Evolutionary conservation across 139 green algal genomes (phyloP).

Genomic region (Micractinium sp.): DNA sequence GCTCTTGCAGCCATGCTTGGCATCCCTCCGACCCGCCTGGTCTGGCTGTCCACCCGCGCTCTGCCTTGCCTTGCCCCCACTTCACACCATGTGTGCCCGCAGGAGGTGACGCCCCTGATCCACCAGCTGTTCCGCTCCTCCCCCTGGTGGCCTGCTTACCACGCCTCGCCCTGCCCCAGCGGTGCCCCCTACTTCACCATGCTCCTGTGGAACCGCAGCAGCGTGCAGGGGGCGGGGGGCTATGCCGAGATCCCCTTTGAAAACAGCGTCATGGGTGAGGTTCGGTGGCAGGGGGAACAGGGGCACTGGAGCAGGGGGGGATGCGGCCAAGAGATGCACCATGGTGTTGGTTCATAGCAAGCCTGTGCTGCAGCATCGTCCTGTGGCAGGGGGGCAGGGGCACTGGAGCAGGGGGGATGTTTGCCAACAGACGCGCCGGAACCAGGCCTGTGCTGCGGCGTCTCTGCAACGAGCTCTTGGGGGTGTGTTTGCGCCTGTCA

Average conservation of each 20-base stretch:
- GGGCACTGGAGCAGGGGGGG: background rate
- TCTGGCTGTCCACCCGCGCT: no score
- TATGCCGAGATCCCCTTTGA: constrained; percentile 40
- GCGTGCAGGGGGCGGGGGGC: background rate
- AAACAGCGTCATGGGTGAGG: constrained; percentile 56
- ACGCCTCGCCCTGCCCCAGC: constrained; percentile 3
- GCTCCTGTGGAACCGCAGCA: constrained; percentile 47
- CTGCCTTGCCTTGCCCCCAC: background rate
- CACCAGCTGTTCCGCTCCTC: constrained; percentile 23
- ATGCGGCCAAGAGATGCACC: background rate
- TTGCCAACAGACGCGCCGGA: background rate
- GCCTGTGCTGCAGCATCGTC: no score
- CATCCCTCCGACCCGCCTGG: no score
- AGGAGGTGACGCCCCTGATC: constrained; percentile 70
- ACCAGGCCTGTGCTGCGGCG: no score
- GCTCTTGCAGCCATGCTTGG: no score
- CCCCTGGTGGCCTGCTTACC: constrained; percentile 59
- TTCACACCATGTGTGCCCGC: background rate
- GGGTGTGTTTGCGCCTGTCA: no score
- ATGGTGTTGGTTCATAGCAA: no score
- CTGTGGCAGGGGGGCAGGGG: no score
- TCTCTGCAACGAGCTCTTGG: no score
- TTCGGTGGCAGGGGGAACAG: background rate
- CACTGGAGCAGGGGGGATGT: background rate
- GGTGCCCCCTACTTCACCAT: constrained; percentile 67